phyloP scores from a whole-genome alignment of 2,329 filamentous ascomycete species.

The Chrysoporthe puriensis region DNA sequence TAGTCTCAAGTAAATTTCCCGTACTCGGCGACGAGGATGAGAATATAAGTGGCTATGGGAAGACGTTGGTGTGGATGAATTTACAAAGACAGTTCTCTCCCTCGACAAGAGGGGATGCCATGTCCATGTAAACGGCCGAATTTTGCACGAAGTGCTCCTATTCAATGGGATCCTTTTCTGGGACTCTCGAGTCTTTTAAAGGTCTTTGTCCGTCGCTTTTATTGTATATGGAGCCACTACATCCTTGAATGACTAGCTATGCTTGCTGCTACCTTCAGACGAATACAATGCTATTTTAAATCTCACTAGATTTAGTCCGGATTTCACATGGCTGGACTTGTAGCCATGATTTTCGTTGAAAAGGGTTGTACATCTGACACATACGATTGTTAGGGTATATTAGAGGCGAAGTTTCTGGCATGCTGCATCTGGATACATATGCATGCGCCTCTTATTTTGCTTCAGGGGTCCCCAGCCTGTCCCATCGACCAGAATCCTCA shows the following conservation, averaged over 20 bases:
- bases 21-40: too few relatives aligned
- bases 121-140: too few relatives aligned
- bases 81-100: not conserved
- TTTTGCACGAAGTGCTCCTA: not conserved
- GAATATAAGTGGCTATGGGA: not conserved
- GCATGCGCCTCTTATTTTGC: too few relatives aligned
- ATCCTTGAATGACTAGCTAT: not conserved
- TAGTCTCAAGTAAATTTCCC: not conserved
- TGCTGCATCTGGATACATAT: not conserved
- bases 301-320: not conserved
- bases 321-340: not conserved
- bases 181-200: not conserved
- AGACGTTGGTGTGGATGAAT: not conserved
- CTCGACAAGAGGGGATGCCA: too few relatives aligned
- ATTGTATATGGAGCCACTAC: not conserved
- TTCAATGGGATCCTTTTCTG: not conserved
- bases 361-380: too few relatives aligned
- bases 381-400: not conserved
- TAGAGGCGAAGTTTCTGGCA: not conserved
- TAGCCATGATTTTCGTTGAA: not conserved
- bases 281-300: not conserved
- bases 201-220: not conserved
- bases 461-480: too few relatives aligned
- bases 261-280: not conserved
- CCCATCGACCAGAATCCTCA: too few relatives aligned